Base-by-base conservation (phyloP, 2,329 filamentous ascomycete genomes). In the Pyrenochaeta sp. region DNA sequence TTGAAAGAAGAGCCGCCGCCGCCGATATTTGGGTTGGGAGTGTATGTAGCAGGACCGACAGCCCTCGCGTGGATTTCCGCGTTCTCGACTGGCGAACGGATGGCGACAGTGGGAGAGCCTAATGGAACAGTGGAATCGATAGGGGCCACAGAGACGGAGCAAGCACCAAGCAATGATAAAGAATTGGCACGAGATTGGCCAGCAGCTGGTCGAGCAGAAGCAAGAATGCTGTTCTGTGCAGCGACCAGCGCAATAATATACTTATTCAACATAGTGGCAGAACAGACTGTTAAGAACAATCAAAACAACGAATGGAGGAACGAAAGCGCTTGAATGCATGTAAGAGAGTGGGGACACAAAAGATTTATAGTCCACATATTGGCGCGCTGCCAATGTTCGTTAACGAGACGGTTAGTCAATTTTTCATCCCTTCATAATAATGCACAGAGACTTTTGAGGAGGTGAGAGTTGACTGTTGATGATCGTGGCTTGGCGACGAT, bases 21-120 rank as follows among this genome's bases (percentile, higher is more conserved):
- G 20, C 56, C 56, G 17, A 62, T 55, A n/a, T 30, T 48, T n/a
- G 51, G 49, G 35, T 62, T 60, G 17, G 56, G 51, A 12, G 51
- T 58, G 42, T 52, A 60, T 18, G 47, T 51, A 11, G 59, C 50
- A 4, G 58, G 58, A 7, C 35, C 35, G 17, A 14, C 35, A 45
- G 35, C 46, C 18, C 45, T 23, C 30, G 20, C 41, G 3, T 9
- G 21, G 14, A 43, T 9, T 4, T 3, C 33, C n/a, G 33, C 14
- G 3, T 4, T 36, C n/a, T n/a, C 33, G 33, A 36, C 33, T 36
- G 33, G n/a, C 7, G 33, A 36, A 17, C n/a, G n/a, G n/a, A n/a
- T n/a, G 33, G n/a, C 17, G 23, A 27, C 23, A 27, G n/a, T n/a
- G n/a, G n/a, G n/a, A n/a, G n/a, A 27, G 23, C 23, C 9, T 9